These are phyloP conservation scores for Aspergillus asperescens DNA, from an alignment of 495 filamentous ascomycete species.

Conservation along the genomic window DNA sequence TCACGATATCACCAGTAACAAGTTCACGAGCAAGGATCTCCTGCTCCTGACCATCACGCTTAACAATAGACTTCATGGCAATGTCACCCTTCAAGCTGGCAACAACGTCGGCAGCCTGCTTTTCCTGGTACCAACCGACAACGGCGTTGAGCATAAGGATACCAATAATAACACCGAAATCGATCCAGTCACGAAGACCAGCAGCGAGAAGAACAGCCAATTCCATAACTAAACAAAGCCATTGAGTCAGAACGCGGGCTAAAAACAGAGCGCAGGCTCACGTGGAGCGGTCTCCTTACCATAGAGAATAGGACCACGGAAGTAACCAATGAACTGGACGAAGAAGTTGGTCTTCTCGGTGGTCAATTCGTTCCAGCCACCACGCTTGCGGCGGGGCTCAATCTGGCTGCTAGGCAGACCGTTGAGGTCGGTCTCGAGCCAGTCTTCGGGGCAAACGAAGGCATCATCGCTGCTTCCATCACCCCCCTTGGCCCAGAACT, in stretches of 20 bases:
- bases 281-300: conserved; percentile 42
- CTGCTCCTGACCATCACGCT: conserved; percentile 66
- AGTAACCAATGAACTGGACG: conserved; percentile 71
- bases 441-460: conserved; percentile 62
- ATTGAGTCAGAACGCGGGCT: conserved; percentile 8
- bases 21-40: conserved; percentile 74
- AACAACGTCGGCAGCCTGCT: conserved; percentile 80
- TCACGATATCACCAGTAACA: conserved; percentile 74
- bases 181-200: conserved; percentile 77
- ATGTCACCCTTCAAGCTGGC: conserved; percentile 78
- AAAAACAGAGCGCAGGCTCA: neutral
- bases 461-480: conserved; percentile 29
- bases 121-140: conserved; percentile 85
- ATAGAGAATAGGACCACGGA: conserved; percentile 79
- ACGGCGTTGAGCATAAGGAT: conserved; percentile 74
- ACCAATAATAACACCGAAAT: conserved; percentile 81
- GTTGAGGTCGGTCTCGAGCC: conserved; percentile 65
- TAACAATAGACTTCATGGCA: conserved; percentile 67
- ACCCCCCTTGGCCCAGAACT: conserved; percentile 48
- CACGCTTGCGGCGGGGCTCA: conserved; percentile 59
- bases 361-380: conserved; percentile 68
- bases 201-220: conserved; percentile 72
- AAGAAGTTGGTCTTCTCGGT: conserved; percentile 76
- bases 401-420: conserved; percentile 57
- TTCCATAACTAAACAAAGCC: conserved; percentile 63